Percentiles rank a stretch among this genome's conserved stretches.
Conservation (phyloP, 2,329 filamentous ascomycete species). For the Zymoseptoria passerinii region DNA sequence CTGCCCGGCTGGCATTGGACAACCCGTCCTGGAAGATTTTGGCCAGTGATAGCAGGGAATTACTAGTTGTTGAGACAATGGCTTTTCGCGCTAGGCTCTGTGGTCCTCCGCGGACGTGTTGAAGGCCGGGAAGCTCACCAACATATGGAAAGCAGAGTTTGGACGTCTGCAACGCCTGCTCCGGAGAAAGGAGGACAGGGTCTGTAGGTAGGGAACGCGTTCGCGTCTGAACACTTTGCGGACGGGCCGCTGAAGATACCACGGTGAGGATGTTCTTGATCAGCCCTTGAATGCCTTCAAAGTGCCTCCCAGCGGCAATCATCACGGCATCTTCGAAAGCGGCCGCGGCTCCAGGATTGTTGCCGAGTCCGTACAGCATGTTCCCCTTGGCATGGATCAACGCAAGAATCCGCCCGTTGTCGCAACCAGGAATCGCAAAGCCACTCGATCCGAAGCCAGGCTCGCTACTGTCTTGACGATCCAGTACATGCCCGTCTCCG, state of each 20-base stretch:
- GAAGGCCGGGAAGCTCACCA: conserved; percentile 72
- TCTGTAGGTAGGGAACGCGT: conserved; percentile 34
- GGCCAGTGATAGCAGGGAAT: conserved; percentile 84
- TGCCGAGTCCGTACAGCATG: conserved; percentile 84
- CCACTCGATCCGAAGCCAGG: conserved; percentile 68
- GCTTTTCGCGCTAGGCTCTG: conserved; percentile 66
- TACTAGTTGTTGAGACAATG: conserved; percentile 87
- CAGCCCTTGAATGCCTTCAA: conserved; percentile 64
- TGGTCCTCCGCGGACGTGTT: conserved; percentile 48
- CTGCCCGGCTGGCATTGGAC: conserved; percentile 56
- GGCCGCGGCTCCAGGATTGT: conserved; percentile 69
- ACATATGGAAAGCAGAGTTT: conserved; percentile 69
- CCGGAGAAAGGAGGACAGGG: conserved; percentile 72
- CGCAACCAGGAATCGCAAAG: conserved; percentile 72
- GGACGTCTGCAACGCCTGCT: conserved; percentile 73
- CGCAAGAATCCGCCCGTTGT: conserved; percentile 89
- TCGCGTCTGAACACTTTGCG: conserved; percentile 24
- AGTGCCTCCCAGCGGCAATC: conserved; percentile 67
- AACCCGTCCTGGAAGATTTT: conserved; percentile 98
- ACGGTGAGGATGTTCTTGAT: conserved; percentile 70
- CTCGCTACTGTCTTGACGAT: conserved; percentile 36
- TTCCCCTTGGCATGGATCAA: conserved; percentile 97
- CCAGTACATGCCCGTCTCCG: conserved; percentile 28
- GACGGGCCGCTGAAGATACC: conserved; percentile 38
- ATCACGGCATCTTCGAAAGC: conserved; percentile 93